Evolutionary conservation across 2,329 filamentous ascomycete genomes (phyloP).

Genomic region (Ascochyta lentis): DNA sequence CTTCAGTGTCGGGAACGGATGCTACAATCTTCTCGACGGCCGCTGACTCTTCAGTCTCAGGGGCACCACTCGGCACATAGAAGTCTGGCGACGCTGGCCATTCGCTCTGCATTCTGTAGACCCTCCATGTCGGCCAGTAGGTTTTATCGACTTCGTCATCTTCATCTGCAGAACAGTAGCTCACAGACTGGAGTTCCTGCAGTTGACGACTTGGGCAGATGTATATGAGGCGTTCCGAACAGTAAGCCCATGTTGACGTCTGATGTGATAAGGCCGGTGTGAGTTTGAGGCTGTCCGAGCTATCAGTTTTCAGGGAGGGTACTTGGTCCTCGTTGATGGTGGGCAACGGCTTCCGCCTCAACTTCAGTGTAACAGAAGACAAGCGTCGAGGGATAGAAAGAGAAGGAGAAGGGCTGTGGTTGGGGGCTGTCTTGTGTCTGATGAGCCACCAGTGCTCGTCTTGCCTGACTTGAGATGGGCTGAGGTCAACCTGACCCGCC

Average conservation of each 20-base stretch:
- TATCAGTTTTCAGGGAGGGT: background rate
- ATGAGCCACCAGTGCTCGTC: constrained; percentile 1
- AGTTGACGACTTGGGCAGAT: constrained; percentile 7
- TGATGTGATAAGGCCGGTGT: background rate
- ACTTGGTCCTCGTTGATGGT: constrained; percentile 1
- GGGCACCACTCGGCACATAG: background rate
- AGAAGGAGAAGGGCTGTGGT: background rate
- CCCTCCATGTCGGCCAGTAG: background rate
- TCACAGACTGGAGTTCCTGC: constrained; percentile 7
- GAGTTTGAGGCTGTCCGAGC: constrained; percentile 4
- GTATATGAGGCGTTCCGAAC: constrained; percentile 1
- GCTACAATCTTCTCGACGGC: background rate
- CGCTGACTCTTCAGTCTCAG: background rate
- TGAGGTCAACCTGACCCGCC: background rate
- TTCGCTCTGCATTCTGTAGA: constrained; percentile 6
- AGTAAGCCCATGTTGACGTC: background rate
- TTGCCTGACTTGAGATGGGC: constrained; percentile 1
- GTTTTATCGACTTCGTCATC: background rate
- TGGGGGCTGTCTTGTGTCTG: constrained; percentile 1
- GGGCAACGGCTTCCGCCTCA: background rate
- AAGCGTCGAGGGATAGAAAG: background rate
- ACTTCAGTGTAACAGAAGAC: background rate
- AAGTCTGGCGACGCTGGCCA: background rate
- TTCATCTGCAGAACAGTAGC: background rate
- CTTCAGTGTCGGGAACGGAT: background rate